These are phyloP conservation scores for Aspergillus diversus DNA, from an alignment of 495 filamentous ascomycete genomes.

Conservation along the genomic window DNA sequence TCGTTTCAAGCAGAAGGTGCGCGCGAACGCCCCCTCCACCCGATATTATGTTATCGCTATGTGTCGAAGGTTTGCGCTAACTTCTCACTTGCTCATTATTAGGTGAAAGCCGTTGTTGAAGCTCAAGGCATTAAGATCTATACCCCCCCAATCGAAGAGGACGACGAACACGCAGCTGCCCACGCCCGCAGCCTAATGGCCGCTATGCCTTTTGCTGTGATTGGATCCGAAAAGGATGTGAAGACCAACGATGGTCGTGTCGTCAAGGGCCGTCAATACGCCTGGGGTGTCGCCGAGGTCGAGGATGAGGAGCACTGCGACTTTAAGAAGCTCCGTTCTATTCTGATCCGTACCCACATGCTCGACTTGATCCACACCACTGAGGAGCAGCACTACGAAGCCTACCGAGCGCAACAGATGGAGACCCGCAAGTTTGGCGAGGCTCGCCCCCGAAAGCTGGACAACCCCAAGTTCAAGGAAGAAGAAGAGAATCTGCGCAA, in stretches of 20 bases:
- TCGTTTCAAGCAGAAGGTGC: constrained; percentile 91
- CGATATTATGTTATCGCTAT: neutral
- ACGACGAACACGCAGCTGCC: constrained; percentile 92
- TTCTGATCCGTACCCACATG: constrained; percentile 99
- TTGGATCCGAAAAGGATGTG: constrained; percentile 98
- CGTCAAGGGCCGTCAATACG: constrained; percentile 97
- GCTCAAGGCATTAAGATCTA: constrained; percentile 99
- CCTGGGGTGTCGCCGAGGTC: constrained; percentile 98
- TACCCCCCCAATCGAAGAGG: constrained; percentile 94
- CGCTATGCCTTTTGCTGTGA: constrained; percentile 98
- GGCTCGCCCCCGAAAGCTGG: constrained; percentile 92
- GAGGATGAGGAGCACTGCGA: constrained; percentile 99
- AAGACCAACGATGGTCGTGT: constrained; percentile 94
- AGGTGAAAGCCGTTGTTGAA: constrained; percentile 95
- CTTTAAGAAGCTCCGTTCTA: constrained; percentile 99
- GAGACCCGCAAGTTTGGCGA: constrained; percentile 99
- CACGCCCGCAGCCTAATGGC: constrained; percentile 92
- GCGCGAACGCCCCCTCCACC: constrained; percentile 12
- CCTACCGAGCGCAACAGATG: constrained; percentile 98
- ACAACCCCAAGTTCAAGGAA: constrained; percentile 99
- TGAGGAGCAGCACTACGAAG: constrained; percentile 98
- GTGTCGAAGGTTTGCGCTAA: constrained; percentile 2
- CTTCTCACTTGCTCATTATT: constrained; percentile 14
- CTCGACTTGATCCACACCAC: constrained; percentile 99
- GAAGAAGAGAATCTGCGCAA: constrained; percentile 97